phyloP scores from a whole-genome alignment of 306 rosid species.

The Begonia fuchsioides region DNA sequence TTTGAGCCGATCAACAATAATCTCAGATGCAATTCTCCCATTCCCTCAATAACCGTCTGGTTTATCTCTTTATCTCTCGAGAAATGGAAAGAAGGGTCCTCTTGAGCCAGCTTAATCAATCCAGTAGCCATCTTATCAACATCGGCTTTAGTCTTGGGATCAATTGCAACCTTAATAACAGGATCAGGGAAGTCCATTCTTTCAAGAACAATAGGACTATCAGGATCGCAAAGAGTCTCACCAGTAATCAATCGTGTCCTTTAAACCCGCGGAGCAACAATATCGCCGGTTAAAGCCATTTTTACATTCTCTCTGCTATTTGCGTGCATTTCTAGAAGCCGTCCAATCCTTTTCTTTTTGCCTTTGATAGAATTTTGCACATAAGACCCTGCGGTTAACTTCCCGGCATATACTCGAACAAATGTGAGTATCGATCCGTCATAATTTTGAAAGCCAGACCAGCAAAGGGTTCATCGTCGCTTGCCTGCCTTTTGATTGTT shows the following conservation, averaged over 20 bases:
- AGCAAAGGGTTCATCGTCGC: slow-evolving; percentile 76
- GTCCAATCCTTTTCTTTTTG: slow-evolving; percentile 83
- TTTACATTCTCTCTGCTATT: slow-evolving; percentile 92
- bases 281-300: slow-evolving; percentile 77
- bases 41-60: slow-evolving; percentile 97
- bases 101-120: slow-evolving; percentile 88
- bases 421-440: slow-evolving; percentile 91
- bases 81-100: slow-evolving; percentile 96
- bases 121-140: slow-evolving; percentile 88
- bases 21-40: slow-evolving; percentile 99
- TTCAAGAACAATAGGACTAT: slow-evolving; percentile 66
- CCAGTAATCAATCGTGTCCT: slow-evolving; percentile 92
- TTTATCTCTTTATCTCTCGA: slow-evolving; percentile 93
- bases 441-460: slow-evolving; percentile 98
- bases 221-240: slow-evolving; percentile 78
- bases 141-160: slow-evolving; percentile 97
- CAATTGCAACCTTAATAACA: slow-evolving; percentile 94
- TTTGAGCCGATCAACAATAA: slow-evolving; percentile 87
- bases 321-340: slow-evolving; percentile 96
- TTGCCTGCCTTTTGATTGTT: slow-evolving; percentile 45
- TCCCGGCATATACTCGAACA: slow-evolving; percentile 85
- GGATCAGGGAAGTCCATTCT: slow-evolving; percentile 99
- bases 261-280: slow-evolving; percentile 81
- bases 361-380: slow-evolving; percentile 85
- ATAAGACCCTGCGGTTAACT: slow-evolving; percentile 68